These are phyloP conservation scores for Erythrophleum ivorense DNA, from an alignment of 331 rosid genomes.

Conservation along the genomic window DNA sequence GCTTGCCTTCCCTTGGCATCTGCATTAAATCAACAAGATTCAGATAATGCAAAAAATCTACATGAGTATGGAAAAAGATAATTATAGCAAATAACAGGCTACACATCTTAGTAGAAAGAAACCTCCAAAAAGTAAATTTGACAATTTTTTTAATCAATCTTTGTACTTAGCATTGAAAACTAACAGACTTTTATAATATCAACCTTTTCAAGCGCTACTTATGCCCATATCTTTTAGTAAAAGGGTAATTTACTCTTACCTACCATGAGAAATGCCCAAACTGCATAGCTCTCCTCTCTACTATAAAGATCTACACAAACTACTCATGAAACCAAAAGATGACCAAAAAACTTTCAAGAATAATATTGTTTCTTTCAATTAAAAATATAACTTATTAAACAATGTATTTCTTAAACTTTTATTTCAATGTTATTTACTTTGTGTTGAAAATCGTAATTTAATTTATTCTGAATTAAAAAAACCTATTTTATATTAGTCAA, in stretches of 20 bases:
- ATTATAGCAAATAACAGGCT: slow-evolving; percentile 2
- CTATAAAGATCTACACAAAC: background rate
- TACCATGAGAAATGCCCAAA: background rate
- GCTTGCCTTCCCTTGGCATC: slow-evolving; percentile 78
- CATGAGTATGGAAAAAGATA: background rate
- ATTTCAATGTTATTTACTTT: too few species aligned
- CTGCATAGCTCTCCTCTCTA: background rate
- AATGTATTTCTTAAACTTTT: background rate
- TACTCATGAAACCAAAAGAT: background rate
- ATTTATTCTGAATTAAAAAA: too few species aligned
- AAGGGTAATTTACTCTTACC: background rate
- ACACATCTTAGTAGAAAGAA: slow-evolving; percentile 12
- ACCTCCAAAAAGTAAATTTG: background rate
- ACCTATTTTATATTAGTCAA: too few species aligned
- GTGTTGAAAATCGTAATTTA: too few species aligned
- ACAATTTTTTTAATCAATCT: background rate
- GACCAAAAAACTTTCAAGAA: background rate
- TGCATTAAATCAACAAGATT: slow-evolving; percentile 46
- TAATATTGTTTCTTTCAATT: background rate
- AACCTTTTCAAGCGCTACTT: too few species aligned
- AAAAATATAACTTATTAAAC: background rate
- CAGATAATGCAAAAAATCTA: slow-evolving; percentile 31
- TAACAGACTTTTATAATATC: too few species aligned
- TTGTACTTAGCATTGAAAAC: slow-evolving; percentile 11
- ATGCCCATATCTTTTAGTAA: background rate